Percentiles rank a stretch among this genome's conserved stretches.
These are phyloP conservation scores for Tubosaeta sp. DNA, from an alignment of 768 basidiomycete species.

Conservation along the genomic window DNA sequence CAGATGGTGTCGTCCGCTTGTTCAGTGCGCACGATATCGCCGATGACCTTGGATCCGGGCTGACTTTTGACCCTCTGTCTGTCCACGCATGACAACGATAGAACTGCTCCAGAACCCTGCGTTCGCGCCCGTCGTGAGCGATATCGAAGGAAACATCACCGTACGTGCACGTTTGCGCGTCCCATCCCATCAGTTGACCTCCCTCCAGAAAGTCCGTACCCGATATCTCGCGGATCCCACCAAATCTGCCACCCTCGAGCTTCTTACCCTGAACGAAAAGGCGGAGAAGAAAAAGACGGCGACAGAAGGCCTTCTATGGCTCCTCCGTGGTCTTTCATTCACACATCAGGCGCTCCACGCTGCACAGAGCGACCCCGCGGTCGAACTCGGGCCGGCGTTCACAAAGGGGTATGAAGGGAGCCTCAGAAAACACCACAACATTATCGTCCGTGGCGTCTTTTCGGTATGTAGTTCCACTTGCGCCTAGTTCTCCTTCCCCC, in stretches of 20 bases:
- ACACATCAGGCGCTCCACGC: slow-evolving; percentile 77
- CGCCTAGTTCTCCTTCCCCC: neutral
- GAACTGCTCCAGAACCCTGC: slow-evolving; percentile 39
- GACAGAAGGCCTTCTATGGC: slow-evolving; percentile 92
- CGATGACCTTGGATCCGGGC: neutral
- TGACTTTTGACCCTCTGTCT: no score
- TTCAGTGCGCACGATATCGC: slow-evolving; percentile 62
- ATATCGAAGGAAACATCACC: slow-evolving; percentile 87
- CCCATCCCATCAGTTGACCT: neutral
- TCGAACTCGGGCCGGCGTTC: slow-evolving; percentile 66
- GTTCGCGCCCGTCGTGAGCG: slow-evolving; percentile 77
- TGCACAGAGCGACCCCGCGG: slow-evolving; percentile 57
- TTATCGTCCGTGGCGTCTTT: slow-evolving; percentile 61
- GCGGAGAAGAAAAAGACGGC: slow-evolving; percentile 82
- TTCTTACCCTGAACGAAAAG: slow-evolving; percentile 80
- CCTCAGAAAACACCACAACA: slow-evolving; percentile 81
- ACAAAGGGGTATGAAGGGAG: slow-evolving; percentile 75
- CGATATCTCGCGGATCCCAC: slow-evolving; percentile 67
- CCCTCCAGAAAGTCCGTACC: slow-evolving; percentile 77
- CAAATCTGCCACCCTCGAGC: slow-evolving; percentile 74
- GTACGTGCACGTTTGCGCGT: slow-evolving; percentile 41
- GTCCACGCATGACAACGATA: neutral
- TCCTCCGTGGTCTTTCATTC: slow-evolving; percentile 87
- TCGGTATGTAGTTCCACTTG: slow-evolving; percentile 36
- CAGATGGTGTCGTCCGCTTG: slow-evolving; percentile 62